A percentile compares a stretch with the other conserved stretches of the same genome.
Evolutionary conservation across 352 stramenopile genomes (phyloP).

Genomic region (Halophytophthora batemanensis): DNA sequence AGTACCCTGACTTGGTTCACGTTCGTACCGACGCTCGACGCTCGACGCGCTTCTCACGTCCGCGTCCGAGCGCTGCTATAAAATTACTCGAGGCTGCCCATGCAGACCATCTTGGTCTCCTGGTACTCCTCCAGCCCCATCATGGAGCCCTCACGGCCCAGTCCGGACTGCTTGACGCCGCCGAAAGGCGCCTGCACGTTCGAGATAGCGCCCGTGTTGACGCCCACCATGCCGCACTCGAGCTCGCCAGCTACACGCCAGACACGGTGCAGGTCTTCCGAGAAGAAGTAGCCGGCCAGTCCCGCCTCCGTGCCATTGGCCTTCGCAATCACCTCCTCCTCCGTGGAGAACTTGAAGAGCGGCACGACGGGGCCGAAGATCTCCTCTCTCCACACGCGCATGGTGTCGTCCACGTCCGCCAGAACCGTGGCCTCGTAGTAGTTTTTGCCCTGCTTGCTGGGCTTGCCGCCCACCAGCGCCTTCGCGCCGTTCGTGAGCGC

Average conservation of each 20-base stretch:
- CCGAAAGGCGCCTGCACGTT: slow-evolving; percentile 88
- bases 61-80: too few relatives aligned
- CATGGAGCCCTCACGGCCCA: slow-evolving; percentile 87
- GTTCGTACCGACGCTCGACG: too few relatives aligned
- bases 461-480: slow-evolving; percentile 78
- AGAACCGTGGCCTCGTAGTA: slow-evolving; percentile 97
- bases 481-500: slow-evolving; percentile 91
- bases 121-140: slow-evolving; percentile 94
- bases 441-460: slow-evolving; percentile 63
- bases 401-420: slow-evolving; percentile 71
- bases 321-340: slow-evolving; percentile 93
- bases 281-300: slow-evolving; percentile 95
- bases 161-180: slow-evolving; percentile 86
- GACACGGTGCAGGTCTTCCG: slow-evolving; percentile 83
- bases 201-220: slow-evolving; percentile 91
- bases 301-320: slow-evolving; percentile 93
- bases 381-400: slow-evolving; percentile 91
- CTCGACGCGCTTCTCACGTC: too few relatives aligned
- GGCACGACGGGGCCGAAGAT: slow-evolving; percentile 96
- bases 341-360: slow-evolving; percentile 91
- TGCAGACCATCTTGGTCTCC: slow-evolving; percentile 95
- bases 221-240: slow-evolving; percentile 93
- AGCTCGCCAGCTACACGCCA: slow-evolving; percentile 85
- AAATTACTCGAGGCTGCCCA: slow-evolving; percentile 54
- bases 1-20: too few relatives aligned